Conservation (phyloP, 495 filamentous ascomycete species). For the Symbiotaphrina buchneri region DNA sequence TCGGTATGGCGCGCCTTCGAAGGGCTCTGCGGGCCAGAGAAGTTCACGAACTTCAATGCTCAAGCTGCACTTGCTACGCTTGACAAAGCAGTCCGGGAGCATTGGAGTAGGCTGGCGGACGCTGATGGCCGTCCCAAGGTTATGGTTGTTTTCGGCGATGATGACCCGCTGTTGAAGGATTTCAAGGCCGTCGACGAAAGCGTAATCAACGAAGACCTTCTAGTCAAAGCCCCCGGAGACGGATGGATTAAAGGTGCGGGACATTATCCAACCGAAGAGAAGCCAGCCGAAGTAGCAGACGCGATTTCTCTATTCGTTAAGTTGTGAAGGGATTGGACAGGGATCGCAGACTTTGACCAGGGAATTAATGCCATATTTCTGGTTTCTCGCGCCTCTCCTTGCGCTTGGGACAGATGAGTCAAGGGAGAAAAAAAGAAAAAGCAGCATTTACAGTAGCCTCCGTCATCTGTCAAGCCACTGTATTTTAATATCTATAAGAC, state of each 20-base stretch:
- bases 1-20: not conserved
- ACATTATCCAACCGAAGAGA: slow-evolving; percentile 2
- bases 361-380: too few relatives aligned
- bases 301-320: too few relatives aligned
- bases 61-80: not conserved
- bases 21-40: slow-evolving; percentile 1
- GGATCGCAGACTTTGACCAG: too few relatives aligned
- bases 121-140: too few relatives aligned
- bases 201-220: not conserved
- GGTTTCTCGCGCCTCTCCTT: too few relatives aligned
- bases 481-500: too few relatives aligned
- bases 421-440: too few relatives aligned
- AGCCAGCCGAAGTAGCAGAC: slow-evolving; percentile 1
- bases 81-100: not conserved
- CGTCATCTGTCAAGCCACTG: too few relatives aligned
- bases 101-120: too few relatives aligned
- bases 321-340: too few relatives aligned
- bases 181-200: not conserved
- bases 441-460: too few relatives aligned
- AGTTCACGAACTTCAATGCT: not conserved
- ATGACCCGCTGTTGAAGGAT: slow-evolving; percentile 3
- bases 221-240: not conserved
- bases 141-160: not conserved
- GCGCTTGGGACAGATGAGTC: too few relatives aligned
- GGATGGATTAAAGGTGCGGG: slow-evolving; percentile 1